Conservation (phyloP, 371 early-diverging fungal genomes). For the Mucor piriformis region DNA sequence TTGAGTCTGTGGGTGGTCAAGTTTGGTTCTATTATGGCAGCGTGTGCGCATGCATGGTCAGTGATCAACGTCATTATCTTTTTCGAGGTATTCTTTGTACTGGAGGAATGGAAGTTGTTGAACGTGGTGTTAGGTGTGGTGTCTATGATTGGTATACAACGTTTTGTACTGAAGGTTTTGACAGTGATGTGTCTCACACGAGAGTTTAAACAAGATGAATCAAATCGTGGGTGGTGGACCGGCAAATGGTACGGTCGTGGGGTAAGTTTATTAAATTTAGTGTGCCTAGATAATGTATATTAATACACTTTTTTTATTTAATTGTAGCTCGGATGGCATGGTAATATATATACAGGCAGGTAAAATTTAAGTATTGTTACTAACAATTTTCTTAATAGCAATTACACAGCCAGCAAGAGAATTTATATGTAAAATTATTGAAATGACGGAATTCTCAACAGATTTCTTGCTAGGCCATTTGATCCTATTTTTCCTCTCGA, state of each 20-base stretch:
- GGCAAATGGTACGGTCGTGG: constrained; percentile 86
- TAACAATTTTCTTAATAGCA: constrained; percentile 26
- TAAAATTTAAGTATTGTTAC: neutral
- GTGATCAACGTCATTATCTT: constrained; percentile 62
- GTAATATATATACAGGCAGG: constrained; percentile 14
- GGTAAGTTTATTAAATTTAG: constrained; percentile 68
- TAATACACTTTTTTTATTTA: neutral
- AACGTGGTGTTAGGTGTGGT: constrained; percentile 72
- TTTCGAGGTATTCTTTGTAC: constrained; percentile 69
- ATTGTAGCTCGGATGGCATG: constrained; percentile 51
- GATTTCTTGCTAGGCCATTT: constrained; percentile 80
- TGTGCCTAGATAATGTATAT: too few species aligned
- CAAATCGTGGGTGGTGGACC: constrained; percentile 90
- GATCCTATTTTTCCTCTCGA: constrained; percentile 71
- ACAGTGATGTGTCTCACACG: constrained; percentile 76
- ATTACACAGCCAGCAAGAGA: constrained; percentile 78
- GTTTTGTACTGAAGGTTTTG: constrained; percentile 70
- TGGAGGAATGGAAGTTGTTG: constrained; percentile 67
- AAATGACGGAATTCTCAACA: constrained; percentile 81
- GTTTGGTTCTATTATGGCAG: constrained; percentile 76
- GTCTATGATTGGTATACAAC: constrained; percentile 67
- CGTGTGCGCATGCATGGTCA: constrained; percentile 68
- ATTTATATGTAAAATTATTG: constrained; percentile 84
- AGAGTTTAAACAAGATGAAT: constrained; percentile 81
- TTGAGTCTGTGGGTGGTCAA: constrained; percentile 64